Percentiles rank a stretch among this genome's conserved stretches.
These are phyloP conservation scores for Penicillium paneum DNA, from an alignment of 2,329 filamentous ascomycete species.

Conservation along the genomic window DNA sequence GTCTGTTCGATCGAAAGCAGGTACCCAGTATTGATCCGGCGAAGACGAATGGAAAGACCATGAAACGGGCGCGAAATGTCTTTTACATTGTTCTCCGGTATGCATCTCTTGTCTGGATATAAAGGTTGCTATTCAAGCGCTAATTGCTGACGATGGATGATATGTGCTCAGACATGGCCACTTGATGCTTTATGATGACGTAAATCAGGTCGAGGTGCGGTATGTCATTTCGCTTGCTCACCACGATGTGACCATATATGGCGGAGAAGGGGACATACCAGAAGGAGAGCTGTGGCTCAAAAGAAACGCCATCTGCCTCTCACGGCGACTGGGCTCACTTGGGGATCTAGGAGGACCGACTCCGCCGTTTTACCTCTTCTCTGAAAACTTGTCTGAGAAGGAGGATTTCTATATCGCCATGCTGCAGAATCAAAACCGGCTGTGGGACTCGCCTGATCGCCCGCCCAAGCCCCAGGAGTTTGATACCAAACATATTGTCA, in stretches of 20 bases:
- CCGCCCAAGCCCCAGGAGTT: slow-evolving; percentile 72
- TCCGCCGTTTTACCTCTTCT: slow-evolving; percentile 90
- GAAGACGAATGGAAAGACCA: slow-evolving; percentile 49
- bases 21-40: slow-evolving; percentile 53
- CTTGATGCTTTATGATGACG: slow-evolving; percentile 95
- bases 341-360: slow-evolving; percentile 58
- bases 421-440: slow-evolving; percentile 75
- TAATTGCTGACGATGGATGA: slow-evolving; percentile 15
- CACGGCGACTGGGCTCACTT: slow-evolving; percentile 57
- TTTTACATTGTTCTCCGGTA: slow-evolving; percentile 90
- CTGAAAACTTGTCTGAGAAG: slow-evolving; percentile 91
- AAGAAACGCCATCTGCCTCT: slow-evolving; percentile 79
- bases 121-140: background rate
- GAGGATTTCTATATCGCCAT: slow-evolving; percentile 98
- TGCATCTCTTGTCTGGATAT: slow-evolving; percentile 22
- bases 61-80: slow-evolving; percentile 71
- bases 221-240: slow-evolving; percentile 92
- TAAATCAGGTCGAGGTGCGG: slow-evolving; percentile 90
- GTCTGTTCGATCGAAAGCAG: slow-evolving; percentile 81
- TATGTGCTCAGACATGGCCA: slow-evolving; percentile 70
- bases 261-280: slow-evolving; percentile 71
- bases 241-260: slow-evolving; percentile 77
- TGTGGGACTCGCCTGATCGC: slow-evolving; percentile 53
- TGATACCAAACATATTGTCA: slow-evolving; percentile 81
- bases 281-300: slow-evolving; percentile 97